Percentiles rank a stretch among this genome's conserved stretches.
phyloP scores from a whole-genome alignment of 768 basidiomycete species.

The Austroboletus festivus region DNA sequence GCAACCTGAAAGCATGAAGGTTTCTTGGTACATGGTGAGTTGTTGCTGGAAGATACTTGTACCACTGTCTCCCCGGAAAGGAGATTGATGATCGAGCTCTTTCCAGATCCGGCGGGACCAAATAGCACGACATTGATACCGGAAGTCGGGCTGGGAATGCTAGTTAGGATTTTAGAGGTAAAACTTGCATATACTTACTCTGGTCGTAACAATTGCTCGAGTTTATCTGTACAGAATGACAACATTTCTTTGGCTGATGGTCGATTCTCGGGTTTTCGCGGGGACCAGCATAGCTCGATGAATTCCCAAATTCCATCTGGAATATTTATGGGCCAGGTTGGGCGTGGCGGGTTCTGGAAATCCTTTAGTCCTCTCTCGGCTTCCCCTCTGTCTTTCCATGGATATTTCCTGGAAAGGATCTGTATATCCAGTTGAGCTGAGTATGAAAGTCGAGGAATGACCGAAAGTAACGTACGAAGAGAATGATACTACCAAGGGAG shows the following conservation, averaged over 20 bases:
- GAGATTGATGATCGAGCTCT: too few relatives aligned
- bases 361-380: not conserved
- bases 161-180: too few relatives aligned
- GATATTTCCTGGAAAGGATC: constrained; percentile 1
- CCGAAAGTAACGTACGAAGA: not conserved
- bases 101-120: too few relatives aligned
- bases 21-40: too few relatives aligned
- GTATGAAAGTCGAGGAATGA: not conserved
- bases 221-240: not conserved
- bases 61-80: too few relatives aligned
- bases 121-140: too few relatives aligned
- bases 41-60: too few relatives aligned
- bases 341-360: not conserved
- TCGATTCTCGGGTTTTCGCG: not conserved
- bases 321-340: not conserved
- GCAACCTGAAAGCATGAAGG: too few relatives aligned
- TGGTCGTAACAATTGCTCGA: not conserved
- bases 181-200: too few relatives aligned
- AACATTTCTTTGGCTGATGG: not conserved
- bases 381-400: not conserved
- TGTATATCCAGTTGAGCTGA: not conserved
- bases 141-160: too few relatives aligned
- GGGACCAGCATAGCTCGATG: constrained; percentile 7
- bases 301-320: not conserved
- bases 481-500: constrained; percentile 6